Evolutionary conservation across 495 filamentous ascomycete species (phyloP), one percentile per base, ranked within the genome.

Genomic region (Hypoxylon cercidicola): DNA sequence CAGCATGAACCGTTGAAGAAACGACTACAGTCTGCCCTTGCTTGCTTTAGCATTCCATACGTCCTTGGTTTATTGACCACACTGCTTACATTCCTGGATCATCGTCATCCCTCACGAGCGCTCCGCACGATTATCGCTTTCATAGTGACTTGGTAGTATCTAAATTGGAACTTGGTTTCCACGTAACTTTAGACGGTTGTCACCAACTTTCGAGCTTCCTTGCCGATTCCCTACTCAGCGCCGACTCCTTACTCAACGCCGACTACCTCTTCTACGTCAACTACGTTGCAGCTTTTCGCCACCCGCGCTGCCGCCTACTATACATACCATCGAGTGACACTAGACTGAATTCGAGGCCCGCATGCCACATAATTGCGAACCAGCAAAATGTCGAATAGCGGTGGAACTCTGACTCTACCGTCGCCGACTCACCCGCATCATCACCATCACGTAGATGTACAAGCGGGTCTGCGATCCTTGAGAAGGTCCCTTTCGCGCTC

Each of bases 401-500:
- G 88, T 58, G 90, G 91, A 60, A 93, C 91, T 41, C 80, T 96
- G 53, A 91, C 93, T 70, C 82, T 94, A 3, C 85, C 90, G 50
- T 94, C 93, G 28, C 93, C 93, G 48, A 92, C 90, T 25, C 71
- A 74, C 19, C 71, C 71, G 21, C 90, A 91, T 64, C 85, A 88
- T 55, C 89, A 91, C 66, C 87, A 89, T 78, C 87, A 89, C 78
- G 88, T 92, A 66, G 90, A 93, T 76, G 85, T 91, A 4, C 88
- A 85, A 65, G 86, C 90, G 19, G 86, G 90, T 13, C 89, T 96
- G 50, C 82, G 89, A 63, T 88, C 92, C 63, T 76, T 97, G 40
- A 85, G 92, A 40, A 89, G 92, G 64, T 96, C 93, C 18, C 80
- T 97, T 45, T 96, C 92, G 23, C 83, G 91, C 44, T 96, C 93